Conservation (phyloP, 2,329 filamentous ascomycete genomes). For the Ceratocystis ficicola region DNA sequence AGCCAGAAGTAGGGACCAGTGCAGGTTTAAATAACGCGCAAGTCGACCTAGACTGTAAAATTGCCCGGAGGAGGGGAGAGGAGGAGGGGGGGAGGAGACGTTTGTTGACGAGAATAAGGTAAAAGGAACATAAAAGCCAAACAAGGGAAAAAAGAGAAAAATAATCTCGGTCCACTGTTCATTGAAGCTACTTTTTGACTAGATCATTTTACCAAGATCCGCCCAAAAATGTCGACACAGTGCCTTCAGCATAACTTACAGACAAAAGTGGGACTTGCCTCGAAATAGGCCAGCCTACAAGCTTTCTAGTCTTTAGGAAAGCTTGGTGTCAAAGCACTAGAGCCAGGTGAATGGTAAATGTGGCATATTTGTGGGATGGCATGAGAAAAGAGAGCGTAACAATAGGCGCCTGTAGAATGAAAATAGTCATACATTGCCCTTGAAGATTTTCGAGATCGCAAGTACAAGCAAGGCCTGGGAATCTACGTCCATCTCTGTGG, state of each 20-base stretch:
- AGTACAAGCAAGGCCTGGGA: too few species aligned
- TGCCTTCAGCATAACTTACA: background rate
- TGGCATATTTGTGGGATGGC: background rate
- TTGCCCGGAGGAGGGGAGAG: background rate
- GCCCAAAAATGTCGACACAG: slow-evolving; percentile 8
- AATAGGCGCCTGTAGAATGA: too few species aligned
- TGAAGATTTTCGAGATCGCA: too few species aligned
- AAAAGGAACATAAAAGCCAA: background rate
- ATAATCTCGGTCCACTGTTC: background rate
- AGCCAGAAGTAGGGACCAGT: slow-evolving; percentile 10
- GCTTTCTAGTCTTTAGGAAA: background rate
- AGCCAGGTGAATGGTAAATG: background rate
- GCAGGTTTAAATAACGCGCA: slow-evolving; percentile 12
- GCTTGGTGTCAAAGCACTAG: background rate
- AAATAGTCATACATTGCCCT: too few species aligned
- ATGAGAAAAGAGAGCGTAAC: background rate
- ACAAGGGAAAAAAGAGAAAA: slow-evolving; percentile 3
- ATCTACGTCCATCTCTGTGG: too few species aligned
- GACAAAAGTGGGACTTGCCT: background rate
- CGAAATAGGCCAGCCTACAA: slow-evolving; percentile 2
- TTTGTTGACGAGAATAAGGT: slow-evolving; percentile 3
- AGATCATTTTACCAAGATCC: slow-evolving; percentile 2
- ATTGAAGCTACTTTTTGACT: slow-evolving; percentile 4
- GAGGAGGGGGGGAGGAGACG: background rate
- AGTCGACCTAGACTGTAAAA: background rate